Conservation (phyloP, 2,329 filamentous ascomycete species). For the Calonectria leucothoes region DNA sequence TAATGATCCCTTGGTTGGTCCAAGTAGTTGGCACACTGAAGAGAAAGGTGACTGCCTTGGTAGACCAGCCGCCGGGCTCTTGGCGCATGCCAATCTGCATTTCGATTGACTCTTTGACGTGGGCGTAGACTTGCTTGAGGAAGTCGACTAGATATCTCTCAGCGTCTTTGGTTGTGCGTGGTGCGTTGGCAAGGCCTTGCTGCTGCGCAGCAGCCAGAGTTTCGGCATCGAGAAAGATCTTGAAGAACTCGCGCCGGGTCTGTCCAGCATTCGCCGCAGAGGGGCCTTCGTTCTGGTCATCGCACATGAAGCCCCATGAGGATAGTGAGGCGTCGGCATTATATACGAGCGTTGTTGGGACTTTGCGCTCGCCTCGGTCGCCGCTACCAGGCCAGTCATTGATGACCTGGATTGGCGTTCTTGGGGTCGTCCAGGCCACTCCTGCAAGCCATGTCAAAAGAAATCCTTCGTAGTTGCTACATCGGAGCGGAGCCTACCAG, state of each 20-base stretch:
- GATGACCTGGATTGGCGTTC: constrained; percentile 56
- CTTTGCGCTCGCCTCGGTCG: constrained; percentile 65
- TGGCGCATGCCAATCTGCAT: constrained; percentile 51
- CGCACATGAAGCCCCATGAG: constrained; percentile 66
- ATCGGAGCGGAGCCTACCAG: constrained; percentile 44
- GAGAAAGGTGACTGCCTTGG: constrained; percentile 61
- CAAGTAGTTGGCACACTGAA: constrained; percentile 70
- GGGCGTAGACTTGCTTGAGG: constrained; percentile 59
- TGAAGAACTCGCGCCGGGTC: constrained; percentile 62
- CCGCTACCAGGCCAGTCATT: constrained; percentile 66
- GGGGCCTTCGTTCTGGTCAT: constrained; percentile 54
- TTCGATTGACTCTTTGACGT: constrained; percentile 59
- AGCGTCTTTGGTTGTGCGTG: constrained; percentile 54
- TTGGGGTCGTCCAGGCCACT: constrained; percentile 52
- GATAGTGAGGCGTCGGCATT: constrained; percentile 53
- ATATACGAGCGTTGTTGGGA: constrained; percentile 64
- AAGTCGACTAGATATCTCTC: constrained; percentile 62
- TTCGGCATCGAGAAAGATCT: constrained; percentile 63
- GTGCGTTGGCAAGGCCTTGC: constrained; percentile 56
- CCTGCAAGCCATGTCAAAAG: constrained; percentile 32
- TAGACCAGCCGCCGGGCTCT: constrained; percentile 53
- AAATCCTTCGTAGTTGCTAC: rapidly evolving
- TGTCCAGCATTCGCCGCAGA: constrained; percentile 37
- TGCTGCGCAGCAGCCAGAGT: constrained; percentile 56
- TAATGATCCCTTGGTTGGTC: constrained; percentile 61